A percentile compares a stretch with the other conserved stretches of the same genome.
phyloP scores from a whole-genome alignment of 2,329 filamentous ascomycete genomes.

The Epichloe sibirici region DNA sequence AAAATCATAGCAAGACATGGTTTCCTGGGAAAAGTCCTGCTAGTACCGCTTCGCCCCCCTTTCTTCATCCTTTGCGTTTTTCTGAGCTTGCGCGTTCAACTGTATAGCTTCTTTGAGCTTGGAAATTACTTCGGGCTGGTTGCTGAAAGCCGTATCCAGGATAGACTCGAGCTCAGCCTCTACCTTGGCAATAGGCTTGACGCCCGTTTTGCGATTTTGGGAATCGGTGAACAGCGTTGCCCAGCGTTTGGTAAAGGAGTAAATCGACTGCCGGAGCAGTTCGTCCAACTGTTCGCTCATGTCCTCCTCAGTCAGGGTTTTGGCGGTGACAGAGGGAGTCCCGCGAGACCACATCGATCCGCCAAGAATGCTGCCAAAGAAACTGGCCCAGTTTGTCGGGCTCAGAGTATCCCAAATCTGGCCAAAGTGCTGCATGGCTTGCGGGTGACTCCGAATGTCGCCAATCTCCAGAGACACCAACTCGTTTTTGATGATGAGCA shows the following conservation, averaged over 20 bases:
- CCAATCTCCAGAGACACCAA: constrained; percentile 92
- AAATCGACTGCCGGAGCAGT: constrained; percentile 48
- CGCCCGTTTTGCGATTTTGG: constrained; percentile 32
- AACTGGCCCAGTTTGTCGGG: constrained; percentile 44
- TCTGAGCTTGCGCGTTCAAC: constrained; percentile 42
- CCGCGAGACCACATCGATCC: constrained; percentile 37
- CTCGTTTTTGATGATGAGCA: constrained; percentile 90
- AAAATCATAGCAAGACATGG: neutral
- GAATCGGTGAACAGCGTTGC: constrained; percentile 38
- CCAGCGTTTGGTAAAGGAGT: constrained; percentile 50
- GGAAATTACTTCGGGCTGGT: constrained; percentile 44
- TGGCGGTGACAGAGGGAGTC: constrained; percentile 23
- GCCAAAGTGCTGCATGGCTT: constrained; percentile 46
- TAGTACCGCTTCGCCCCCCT: constrained; percentile 15
- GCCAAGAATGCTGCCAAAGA: constrained; percentile 45
- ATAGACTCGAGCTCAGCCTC: constrained; percentile 44
- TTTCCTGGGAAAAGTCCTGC: neutral
- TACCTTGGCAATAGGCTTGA: constrained; percentile 37
- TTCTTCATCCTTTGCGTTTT: constrained; percentile 27
- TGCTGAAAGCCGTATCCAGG: constrained; percentile 45
- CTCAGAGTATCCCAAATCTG: constrained; percentile 54
- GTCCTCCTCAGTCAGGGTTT: constrained; percentile 37
- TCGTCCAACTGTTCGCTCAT: constrained; percentile 55
- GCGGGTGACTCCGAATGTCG: constrained; percentile 40
- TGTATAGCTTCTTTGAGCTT: constrained; percentile 51